These are phyloP conservation scores for Penicillium waksmanii DNA, from an alignment of 495 filamentous ascomycete species.

Conservation along the genomic window DNA sequence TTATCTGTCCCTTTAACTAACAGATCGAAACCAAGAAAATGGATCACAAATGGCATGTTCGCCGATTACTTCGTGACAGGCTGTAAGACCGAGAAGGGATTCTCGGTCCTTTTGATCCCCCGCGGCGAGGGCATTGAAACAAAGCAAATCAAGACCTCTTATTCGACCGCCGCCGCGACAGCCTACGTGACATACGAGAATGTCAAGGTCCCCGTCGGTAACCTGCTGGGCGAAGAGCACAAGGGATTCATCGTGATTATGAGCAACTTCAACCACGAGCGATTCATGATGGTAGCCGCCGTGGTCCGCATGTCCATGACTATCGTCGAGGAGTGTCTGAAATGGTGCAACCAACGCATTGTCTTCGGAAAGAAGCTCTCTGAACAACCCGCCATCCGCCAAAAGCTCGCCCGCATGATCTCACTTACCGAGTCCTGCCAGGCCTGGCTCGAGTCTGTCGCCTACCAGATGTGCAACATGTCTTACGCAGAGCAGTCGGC, in stretches of 20 bases:
- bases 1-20: neutral
- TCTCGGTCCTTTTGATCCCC: constrained; percentile 76
- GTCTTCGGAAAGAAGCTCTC: constrained; percentile 82
- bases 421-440: constrained; percentile 79
- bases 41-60: constrained; percentile 90
- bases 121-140: constrained; percentile 72
- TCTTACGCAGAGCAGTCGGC: constrained; percentile 75
- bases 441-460: constrained; percentile 82
- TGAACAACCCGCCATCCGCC: constrained; percentile 83
- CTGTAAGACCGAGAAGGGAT: constrained; percentile 81
- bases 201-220: constrained; percentile 79
- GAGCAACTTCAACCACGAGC: constrained; percentile 84
- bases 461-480: constrained; percentile 89
- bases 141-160: constrained; percentile 82
- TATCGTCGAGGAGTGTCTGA: constrained; percentile 82
- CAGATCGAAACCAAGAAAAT: constrained; percentile 55
- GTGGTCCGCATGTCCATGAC: constrained; percentile 67
- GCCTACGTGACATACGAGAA: constrained; percentile 84
- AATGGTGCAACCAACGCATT: constrained; percentile 88
- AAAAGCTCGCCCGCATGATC: constrained; percentile 91
- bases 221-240: constrained; percentile 82
- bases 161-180: constrained; percentile 78
- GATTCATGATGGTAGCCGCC: constrained; percentile 70
- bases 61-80: constrained; percentile 83
- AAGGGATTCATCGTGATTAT: constrained; percentile 90